phyloP scores from a whole-genome alignment of 2,329 filamentous ascomycete species.

The Fusarium sp. region DNA sequence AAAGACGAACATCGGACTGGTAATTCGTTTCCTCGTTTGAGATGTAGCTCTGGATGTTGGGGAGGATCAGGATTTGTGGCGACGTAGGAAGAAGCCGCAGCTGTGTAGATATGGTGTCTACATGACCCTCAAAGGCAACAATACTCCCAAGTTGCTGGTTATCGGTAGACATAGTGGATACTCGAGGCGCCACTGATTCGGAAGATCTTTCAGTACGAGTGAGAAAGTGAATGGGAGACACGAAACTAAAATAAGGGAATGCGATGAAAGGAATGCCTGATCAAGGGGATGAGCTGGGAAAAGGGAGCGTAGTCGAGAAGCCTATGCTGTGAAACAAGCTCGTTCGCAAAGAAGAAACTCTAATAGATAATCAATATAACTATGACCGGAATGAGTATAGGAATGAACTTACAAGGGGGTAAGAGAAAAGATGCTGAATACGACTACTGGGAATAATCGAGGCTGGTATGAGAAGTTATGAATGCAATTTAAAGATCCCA shows the following conservation, averaged over 20 bases:
- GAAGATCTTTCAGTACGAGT: constrained; percentile 15
- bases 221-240: constrained; percentile 6
- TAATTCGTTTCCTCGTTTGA: constrained; percentile 45
- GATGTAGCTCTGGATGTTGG: constrained; percentile 62
- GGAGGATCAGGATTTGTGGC: constrained; percentile 67
- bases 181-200: constrained; percentile 27
- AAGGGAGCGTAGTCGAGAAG: constrained; percentile 28
- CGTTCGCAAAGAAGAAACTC: constrained; percentile 11
- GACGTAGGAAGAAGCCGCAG: constrained; percentile 69
- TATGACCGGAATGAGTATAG: constrained; percentile 16
- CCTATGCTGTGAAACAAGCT: constrained; percentile 26
- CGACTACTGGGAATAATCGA: background rate
- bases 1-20: constrained; percentile 48
- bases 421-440: constrained; percentile 1
- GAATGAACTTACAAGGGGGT: constrained; percentile 28
- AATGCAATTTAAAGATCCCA: constrained; percentile 31
- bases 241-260: constrained; percentile 24
- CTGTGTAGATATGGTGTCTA: constrained; percentile 67
- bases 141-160: constrained; percentile 58
- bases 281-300: constrained; percentile 13
- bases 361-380: constrained; percentile 16
- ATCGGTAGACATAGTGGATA: constrained; percentile 42
- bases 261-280: constrained; percentile 24
- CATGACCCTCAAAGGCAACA: constrained; percentile 69
- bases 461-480: constrained; percentile 8